Evolutionary conservation across 2,329 filamentous ascomycete species (phyloP).

Genomic region (Diaporthe citrichinensis): DNA sequence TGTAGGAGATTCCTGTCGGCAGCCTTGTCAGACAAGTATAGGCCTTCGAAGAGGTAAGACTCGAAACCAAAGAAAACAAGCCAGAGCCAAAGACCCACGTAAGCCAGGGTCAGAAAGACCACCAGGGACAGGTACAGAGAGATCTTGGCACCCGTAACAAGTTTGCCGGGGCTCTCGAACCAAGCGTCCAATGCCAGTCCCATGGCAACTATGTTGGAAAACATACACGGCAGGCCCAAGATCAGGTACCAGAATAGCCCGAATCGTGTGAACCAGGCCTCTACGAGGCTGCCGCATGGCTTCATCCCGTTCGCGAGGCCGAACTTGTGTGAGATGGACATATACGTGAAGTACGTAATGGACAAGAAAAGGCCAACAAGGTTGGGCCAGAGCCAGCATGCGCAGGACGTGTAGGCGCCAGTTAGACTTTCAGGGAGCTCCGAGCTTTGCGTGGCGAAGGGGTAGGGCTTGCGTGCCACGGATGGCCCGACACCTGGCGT

Average conservation of each 20-base stretch:
- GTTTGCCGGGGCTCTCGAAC: neutral
- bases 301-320: neutral
- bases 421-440: neutral
- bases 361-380: neutral
- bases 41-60: neutral
- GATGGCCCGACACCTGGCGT: neutral
- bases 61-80: neutral
- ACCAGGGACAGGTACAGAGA: neutral
- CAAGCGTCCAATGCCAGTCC: neutral
- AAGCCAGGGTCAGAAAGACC: too few species aligned
- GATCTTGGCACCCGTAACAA: neutral
- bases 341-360: neutral
- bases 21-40: neutral
- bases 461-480: neutral
- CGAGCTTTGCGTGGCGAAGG: neutral
- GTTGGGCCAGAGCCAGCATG: neutral
- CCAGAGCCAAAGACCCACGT: neutral
- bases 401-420: neutral
- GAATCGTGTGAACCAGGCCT: neutral
- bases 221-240: neutral
- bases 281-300: neutral
- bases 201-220: neutral
- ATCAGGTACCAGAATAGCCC: neutral
- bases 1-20: neutral
- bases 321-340: neutral